A percentile compares a stretch with the other conserved stretches of the same genome.
Conservation (phyloP, 768 basidiomycete species). For the Collybia mongolica region DNA sequence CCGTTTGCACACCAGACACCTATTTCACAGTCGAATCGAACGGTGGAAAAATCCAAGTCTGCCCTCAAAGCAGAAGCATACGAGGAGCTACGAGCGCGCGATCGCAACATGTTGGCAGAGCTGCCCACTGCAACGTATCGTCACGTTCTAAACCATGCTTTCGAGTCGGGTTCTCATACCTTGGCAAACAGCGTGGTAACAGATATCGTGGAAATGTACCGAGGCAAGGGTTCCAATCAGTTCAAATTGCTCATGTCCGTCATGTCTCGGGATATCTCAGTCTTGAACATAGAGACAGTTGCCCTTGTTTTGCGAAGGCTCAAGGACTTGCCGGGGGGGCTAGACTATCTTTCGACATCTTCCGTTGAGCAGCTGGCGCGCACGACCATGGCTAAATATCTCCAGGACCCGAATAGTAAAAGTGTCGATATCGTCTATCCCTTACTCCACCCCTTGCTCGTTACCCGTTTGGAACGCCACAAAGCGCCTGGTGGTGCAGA, state of each 20-base stretch:
- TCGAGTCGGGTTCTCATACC: neutral
- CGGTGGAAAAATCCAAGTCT: neutral
- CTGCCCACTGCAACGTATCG: conserved; percentile 8
- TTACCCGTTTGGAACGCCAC: conserved; percentile 21
- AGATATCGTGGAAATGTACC: conserved; percentile 20
- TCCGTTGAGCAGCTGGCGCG: conserved; percentile 12
- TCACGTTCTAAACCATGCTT: conserved; percentile 3
- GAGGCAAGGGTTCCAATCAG: conserved; percentile 2
- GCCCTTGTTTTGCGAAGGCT: conserved; percentile 17
- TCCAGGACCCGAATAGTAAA: conserved; percentile 8
- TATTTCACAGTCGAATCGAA: neutral
- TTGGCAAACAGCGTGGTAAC: conserved; percentile 18
- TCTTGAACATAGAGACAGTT: conserved; percentile 9
- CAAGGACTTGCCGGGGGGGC: conserved; percentile 2
- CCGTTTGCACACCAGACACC: neutral
- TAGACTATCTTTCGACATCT: conserved; percentile 4
- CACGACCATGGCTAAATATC: conserved; percentile 17
- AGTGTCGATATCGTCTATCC: too few relatives aligned
- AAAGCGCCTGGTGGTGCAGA: conserved; percentile 23
- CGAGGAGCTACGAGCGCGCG: conserved; percentile 3
- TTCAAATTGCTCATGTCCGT: conserved; percentile 10
- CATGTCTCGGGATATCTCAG: conserved; percentile 8
- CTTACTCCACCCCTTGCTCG: conserved; percentile 28
- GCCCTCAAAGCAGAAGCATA: conserved; percentile 1
- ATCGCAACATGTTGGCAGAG: conserved; percentile 6